Evolutionary conservation across 768 basidiomycete species (phyloP).

Genomic region (Boletus bicolor): DNA sequence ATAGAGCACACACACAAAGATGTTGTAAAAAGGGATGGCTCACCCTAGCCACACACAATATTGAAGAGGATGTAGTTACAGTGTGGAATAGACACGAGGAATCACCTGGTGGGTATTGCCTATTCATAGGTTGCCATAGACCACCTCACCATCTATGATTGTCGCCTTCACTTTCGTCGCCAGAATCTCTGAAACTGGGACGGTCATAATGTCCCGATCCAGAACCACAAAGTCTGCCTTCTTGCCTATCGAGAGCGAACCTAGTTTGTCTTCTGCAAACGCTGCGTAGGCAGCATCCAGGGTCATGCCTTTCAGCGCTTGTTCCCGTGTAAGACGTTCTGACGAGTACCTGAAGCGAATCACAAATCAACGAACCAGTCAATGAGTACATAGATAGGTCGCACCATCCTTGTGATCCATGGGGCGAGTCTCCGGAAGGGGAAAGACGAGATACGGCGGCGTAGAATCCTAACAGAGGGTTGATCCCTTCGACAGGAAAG

Average conservation of each 20-base stretch:
- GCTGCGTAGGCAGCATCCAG: constrained; percentile 86
- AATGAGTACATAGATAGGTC: constrained; percentile 13
- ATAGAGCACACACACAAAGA: neutral
- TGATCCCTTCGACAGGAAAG: constrained; percentile 90
- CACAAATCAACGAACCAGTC: neutral
- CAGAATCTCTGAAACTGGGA: constrained; percentile 59
- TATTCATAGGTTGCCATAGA: constrained; percentile 47
- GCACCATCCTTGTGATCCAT: constrained; percentile 81
- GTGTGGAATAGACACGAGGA: neutral
- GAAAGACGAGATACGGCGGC: constrained; percentile 78
- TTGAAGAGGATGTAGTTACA: no score
- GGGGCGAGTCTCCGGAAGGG: constrained; percentile 71
- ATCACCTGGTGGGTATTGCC: constrained; percentile 6
- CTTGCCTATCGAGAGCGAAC: constrained; percentile 74
- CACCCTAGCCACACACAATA: neutral
- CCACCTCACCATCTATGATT: constrained; percentile 68
- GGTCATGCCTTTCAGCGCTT: constrained; percentile 91
- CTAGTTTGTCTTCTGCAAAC: constrained; percentile 67
- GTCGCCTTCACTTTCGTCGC: constrained; percentile 66
- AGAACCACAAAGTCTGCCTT: constrained; percentile 87
- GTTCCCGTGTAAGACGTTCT: constrained; percentile 71
- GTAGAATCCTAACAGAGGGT: constrained; percentile 87
- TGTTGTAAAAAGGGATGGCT: neutral
- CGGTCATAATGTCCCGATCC: constrained; percentile 74
- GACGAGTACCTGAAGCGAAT: constrained; percentile 59